Evolutionary conservation across 2,329 filamentous ascomycete species (phyloP).

Genomic region (Sclerotinia sclerotiorum): DNA sequence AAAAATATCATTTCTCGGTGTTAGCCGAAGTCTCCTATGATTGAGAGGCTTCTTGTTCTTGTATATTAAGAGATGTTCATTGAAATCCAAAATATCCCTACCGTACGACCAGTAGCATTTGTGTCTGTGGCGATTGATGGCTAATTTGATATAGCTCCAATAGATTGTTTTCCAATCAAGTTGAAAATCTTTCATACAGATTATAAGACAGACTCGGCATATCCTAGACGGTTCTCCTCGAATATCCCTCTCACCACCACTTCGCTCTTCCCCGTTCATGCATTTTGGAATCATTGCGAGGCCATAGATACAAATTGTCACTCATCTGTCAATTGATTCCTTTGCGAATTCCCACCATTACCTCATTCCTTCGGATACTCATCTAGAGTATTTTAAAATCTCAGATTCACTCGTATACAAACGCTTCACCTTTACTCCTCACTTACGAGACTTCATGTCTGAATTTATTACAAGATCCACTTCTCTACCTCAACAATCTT

Average conservation of each 20-base stretch:
- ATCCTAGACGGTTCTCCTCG: background rate
- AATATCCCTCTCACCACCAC: background rate
- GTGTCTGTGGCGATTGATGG: background rate
- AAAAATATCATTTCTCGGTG: background rate
- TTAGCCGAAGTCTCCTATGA: conserved; percentile 1
- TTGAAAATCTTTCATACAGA: background rate
- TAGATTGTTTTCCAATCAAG: background rate
- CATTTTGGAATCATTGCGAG: background rate
- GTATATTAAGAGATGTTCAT: background rate
- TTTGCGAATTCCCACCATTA: background rate
- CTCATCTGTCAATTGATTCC: background rate
- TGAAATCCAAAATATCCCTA: background rate
- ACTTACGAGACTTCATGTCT: conserved; percentile 18
- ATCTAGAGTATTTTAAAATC: background rate
- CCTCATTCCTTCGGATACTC: background rate
- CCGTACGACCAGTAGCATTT: background rate
- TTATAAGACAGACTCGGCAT: background rate
- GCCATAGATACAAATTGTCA: background rate
- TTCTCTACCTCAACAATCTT: conserved; percentile 24
- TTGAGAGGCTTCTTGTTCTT: conserved; percentile 4
- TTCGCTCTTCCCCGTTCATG: background rate
- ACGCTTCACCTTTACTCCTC: conserved; percentile 10
- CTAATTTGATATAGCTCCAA: background rate
- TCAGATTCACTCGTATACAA: conserved; percentile 18
- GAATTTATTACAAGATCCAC: conserved; percentile 26